These are phyloP conservation scores for Neurospora sp. DNA, from an alignment of 495 filamentous ascomycete genomes.

Conservation along the genomic window DNA sequence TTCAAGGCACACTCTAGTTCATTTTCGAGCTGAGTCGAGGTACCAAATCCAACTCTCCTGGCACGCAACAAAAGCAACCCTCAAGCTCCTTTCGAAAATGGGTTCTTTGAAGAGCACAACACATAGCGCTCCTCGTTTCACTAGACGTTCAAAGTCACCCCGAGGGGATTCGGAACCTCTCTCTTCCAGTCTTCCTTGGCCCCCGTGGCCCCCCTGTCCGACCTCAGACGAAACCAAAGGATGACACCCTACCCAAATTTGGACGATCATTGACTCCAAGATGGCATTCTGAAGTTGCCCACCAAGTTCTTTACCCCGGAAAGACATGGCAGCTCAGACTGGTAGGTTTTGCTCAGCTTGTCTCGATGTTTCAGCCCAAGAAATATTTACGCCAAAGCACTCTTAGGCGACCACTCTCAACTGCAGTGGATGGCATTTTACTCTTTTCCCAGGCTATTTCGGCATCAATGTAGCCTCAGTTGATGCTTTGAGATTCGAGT, in stretches of 20 bases:
- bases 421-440: background rate
- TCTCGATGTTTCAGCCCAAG: background rate
- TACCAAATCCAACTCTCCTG: background rate
- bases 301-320: background rate
- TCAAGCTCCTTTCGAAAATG: background rate
- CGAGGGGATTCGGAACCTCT: background rate
- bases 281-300: background rate
- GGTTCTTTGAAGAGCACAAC: background rate
- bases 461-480: background rate
- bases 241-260: background rate
- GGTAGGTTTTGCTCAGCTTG: background rate
- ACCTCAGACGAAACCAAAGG: background rate
- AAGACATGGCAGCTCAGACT: background rate
- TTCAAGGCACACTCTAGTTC: background rate
- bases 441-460: background rate
- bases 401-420: background rate
- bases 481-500: background rate
- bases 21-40: background rate
- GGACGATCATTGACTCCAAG: background rate
- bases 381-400: background rate
- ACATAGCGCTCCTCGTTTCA: background rate
- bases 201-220: background rate
- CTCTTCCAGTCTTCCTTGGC: background rate
- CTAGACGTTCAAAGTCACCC: background rate
- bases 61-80: background rate